Percentiles rank a stretch among this genome's conserved stretches.
phyloP scores from a whole-genome alignment of 2,329 filamentous ascomycete species.

The Botrytis aclada region DNA sequence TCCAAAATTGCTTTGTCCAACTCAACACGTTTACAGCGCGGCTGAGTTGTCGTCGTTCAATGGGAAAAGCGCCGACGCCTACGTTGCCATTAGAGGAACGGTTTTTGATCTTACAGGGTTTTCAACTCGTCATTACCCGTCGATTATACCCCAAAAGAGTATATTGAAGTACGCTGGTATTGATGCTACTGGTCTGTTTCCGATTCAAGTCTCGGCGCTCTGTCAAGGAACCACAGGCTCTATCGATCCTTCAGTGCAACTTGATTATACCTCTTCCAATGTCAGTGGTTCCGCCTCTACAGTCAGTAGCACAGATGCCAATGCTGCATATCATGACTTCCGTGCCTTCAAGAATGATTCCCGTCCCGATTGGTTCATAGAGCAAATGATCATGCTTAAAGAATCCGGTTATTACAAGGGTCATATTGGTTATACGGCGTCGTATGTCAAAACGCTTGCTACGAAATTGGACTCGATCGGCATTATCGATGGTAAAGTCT shows the following conservation, averaged over 20 bases:
- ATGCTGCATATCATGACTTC: slow-evolving; percentile 89
- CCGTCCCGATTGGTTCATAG: slow-evolving; percentile 86
- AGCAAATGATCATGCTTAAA: slow-evolving; percentile 73
- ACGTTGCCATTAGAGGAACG: slow-evolving; percentile 79
- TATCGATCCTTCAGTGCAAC: slow-evolving; percentile 68
- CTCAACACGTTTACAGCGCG: slow-evolving; percentile 80
- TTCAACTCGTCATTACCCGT: slow-evolving; percentile 74
- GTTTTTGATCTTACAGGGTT: slow-evolving; percentile 81
- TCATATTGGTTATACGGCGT: slow-evolving; percentile 74
- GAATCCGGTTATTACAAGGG: slow-evolving; percentile 81
- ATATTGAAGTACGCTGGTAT: slow-evolving; percentile 79
- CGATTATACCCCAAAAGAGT: slow-evolving; percentile 52
- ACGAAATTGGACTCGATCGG: slow-evolving; percentile 64
- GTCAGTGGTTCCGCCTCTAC: slow-evolving; percentile 63
- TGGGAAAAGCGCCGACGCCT: slow-evolving; percentile 66
- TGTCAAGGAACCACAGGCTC: slow-evolving; percentile 72
- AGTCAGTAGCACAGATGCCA: slow-evolving; percentile 65
- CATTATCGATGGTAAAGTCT: slow-evolving; percentile 75
- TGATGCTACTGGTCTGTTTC: slow-evolving; percentile 87
- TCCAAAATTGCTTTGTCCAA: slow-evolving; percentile 84
- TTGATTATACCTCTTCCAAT: slow-evolving; percentile 81
- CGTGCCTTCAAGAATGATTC: slow-evolving; percentile 76
- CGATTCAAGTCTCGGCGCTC: slow-evolving; percentile 87
- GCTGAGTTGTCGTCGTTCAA: slow-evolving; percentile 71
- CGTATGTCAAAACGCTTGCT: slow-evolving; percentile 72